Evolutionary conservation across 306 rosid genomes (phyloP), one percentile per base, ranked within the genome.

Genomic region (Cotoneaster glaucophyllus): DNA sequence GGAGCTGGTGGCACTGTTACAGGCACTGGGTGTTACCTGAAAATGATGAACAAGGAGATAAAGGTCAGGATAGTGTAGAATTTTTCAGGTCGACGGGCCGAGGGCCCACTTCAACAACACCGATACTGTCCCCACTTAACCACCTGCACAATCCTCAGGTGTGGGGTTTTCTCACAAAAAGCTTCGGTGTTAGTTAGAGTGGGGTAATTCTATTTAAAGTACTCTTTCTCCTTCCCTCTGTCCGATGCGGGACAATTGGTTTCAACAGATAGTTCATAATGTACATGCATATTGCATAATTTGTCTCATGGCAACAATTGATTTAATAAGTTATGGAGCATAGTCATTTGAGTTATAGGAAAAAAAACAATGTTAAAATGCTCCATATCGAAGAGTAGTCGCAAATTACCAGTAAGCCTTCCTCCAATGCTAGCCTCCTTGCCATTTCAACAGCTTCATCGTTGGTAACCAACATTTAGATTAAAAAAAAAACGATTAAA

Each of bases 1-100:
- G 98, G 98, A 87, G 92, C 97, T 77, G 98, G 97, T 65, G 98
- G 98, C 56, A 92, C 98, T 52, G 54, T 95, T 80, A 88, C 96
- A 39, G 98, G 98, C 83, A 86, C 95, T 11, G 95, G 98, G 67
- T 87, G 86, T 70, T 94, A 92, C 86, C 90, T 94, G 77, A 94
- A 94, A 81, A 50, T 61, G 77, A 87, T 88, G 92, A 90, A 87
- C 84, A 81, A 84, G 79, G 88, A 81, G 12, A 76, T 92, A 73
- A 78, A 92, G 98, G 98, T 93, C 73, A 25, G 74, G 62, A 50
- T 61, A n/a, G n/a, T n/a, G n/a, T n/a, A n/a, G n/a, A n/a, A n/a
- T n/a, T n/a, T n/a, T n/a, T n/a, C n/a, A n/a, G n/a, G n/a, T n/a
- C n/a, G n/a, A n/a, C n/a, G n/a, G n/a, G n/a, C n/a, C n/a, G n/a